phyloP scores from a whole-genome alignment of 768 basidiomycete species.

The Auriscalpium microsporum region DNA sequence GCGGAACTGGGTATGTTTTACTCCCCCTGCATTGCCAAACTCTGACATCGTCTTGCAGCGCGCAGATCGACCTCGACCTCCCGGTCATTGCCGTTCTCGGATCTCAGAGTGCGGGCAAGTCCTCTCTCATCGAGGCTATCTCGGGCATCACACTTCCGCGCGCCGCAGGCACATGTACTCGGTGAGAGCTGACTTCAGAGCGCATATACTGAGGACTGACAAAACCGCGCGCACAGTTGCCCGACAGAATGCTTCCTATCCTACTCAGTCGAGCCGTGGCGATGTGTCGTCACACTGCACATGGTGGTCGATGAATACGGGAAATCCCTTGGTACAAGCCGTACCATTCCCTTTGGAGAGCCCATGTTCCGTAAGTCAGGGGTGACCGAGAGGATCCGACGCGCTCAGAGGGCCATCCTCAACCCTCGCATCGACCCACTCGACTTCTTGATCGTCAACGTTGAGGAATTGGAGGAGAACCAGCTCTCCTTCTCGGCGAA shows the following conservation, averaged over 20 bases:
- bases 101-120: constrained; percentile 67
- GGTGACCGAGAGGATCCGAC: constrained; percentile 60
- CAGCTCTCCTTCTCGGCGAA: constrained; percentile 30
- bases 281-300: constrained; percentile 26
- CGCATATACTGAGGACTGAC: not conserved
- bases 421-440: constrained; percentile 35
- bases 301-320: constrained; percentile 20
- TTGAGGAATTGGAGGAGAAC: constrained; percentile 17
- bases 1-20: constrained; percentile 45
- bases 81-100: constrained; percentile 71
- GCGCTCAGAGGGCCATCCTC: constrained; percentile 58
- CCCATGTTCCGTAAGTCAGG: constrained; percentile 40
- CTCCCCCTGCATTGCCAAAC: constrained; percentile 1
- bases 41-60: constrained; percentile 28
- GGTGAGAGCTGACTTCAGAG: constrained; percentile 29
- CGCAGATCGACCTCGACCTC: constrained; percentile 60
- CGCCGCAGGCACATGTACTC: constrained; percentile 65
- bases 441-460: constrained; percentile 32
- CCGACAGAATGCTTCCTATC: constrained; percentile 30
- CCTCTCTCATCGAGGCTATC: constrained; percentile 70
- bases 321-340: constrained; percentile 25
- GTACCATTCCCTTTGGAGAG: constrained; percentile 18
- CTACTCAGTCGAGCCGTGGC: constrained; percentile 22
- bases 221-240: constrained; percentile 19
- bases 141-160: constrained; percentile 65